Percentiles rank a stretch among this genome's conserved stretches.
Conservation (phyloP, 495 filamentous ascomycete genomes). For the Aspergillus steynii region DNA sequence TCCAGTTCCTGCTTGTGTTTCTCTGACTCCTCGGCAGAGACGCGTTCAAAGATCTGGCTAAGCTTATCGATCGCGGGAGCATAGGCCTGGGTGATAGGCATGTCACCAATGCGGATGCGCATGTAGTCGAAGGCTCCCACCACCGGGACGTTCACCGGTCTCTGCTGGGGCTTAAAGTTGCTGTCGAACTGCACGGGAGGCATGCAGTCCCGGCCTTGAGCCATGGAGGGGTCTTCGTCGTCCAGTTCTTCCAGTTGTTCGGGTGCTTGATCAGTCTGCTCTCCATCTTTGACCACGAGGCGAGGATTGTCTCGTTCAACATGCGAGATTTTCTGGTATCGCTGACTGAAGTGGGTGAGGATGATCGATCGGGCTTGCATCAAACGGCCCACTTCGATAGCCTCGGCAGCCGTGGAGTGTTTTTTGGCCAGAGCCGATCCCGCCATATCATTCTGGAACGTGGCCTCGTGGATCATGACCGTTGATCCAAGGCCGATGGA, state of each 20-base stretch:
- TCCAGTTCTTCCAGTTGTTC: slow-evolving; percentile 32
- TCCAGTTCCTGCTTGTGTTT: slow-evolving; percentile 8
- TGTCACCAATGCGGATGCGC: slow-evolving; percentile 77
- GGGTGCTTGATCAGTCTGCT: slow-evolving; percentile 13
- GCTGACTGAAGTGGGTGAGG: slow-evolving; percentile 91
- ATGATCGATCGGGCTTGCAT: slow-evolving; percentile 79
- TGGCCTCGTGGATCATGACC: slow-evolving; percentile 91
- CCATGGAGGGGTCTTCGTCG: slow-evolving; percentile 18
- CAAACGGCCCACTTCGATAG: slow-evolving; percentile 68
- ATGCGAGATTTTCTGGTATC: slow-evolving; percentile 77
- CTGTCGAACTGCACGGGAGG: slow-evolving; percentile 5
- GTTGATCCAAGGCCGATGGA: slow-evolving; percentile 71
- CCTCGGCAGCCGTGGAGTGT: slow-evolving; percentile 83
- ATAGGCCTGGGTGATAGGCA: slow-evolving; percentile 72
- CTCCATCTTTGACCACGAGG: slow-evolving; percentile 16
- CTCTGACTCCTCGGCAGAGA: slow-evolving; percentile 20
- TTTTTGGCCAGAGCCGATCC: slow-evolving; percentile 84
- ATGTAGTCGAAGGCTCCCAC: slow-evolving; percentile 90
- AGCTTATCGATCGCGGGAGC: slow-evolving; percentile 70
- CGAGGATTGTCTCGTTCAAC: slow-evolving; percentile 21
- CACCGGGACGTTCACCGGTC: slow-evolving; percentile 46
- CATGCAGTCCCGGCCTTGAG: slow-evolving; percentile 18
- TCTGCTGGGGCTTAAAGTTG: slow-evolving; percentile 5
- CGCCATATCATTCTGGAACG: slow-evolving; percentile 81
- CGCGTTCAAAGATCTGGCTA: slow-evolving; percentile 47